These are phyloP conservation scores for Colletotrichum filicis DNA, from an alignment of 2,329 filamentous ascomycete species.

Conservation along the genomic window DNA sequence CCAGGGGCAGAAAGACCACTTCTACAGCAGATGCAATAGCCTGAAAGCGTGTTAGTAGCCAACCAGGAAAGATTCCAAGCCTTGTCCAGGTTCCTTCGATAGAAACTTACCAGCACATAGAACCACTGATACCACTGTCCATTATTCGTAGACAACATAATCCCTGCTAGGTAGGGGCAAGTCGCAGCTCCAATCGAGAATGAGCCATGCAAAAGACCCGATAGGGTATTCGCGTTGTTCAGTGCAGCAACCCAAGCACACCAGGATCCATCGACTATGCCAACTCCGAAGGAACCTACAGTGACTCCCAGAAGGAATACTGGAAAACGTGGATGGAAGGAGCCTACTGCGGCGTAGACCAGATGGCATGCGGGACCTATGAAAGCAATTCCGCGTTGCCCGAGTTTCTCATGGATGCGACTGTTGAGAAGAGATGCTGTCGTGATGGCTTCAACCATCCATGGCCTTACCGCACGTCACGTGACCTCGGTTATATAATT, in stretches of 20 bases:
- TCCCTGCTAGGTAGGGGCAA: conserved; percentile 76
- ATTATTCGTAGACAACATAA: conserved; percentile 72
- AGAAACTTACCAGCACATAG: conserved; percentile 72
- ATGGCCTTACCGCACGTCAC: no score
- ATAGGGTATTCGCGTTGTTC: conserved; percentile 58
- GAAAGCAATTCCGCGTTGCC: conserved; percentile 67
- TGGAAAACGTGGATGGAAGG: conserved; percentile 75
- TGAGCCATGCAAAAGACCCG: conserved; percentile 77
- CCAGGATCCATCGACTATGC: conserved; percentile 55
- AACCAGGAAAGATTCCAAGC: not conserved
- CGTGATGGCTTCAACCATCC: no score
- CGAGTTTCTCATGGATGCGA: conserved; percentile 58
- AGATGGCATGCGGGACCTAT: conserved; percentile 51
- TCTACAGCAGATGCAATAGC: conserved; percentile 64
- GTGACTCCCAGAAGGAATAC: conserved; percentile 72
- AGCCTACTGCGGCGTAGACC: conserved; percentile 71
- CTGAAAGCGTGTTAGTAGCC: not conserved
- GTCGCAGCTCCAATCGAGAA: conserved; percentile 80
- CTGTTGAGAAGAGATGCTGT: conserved; percentile 53
- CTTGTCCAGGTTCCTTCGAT: fast-evolving
- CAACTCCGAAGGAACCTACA: conserved; percentile 55
- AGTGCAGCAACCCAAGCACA: conserved; percentile 56
- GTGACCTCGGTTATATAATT: no score
- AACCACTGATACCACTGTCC: conserved; percentile 80
- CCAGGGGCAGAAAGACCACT: conserved; percentile 56